These are phyloP conservation scores for Colletotrichum theobromicola DNA, from an alignment of 2,329 filamentous ascomycete genomes.

Conservation along the genomic window DNA sequence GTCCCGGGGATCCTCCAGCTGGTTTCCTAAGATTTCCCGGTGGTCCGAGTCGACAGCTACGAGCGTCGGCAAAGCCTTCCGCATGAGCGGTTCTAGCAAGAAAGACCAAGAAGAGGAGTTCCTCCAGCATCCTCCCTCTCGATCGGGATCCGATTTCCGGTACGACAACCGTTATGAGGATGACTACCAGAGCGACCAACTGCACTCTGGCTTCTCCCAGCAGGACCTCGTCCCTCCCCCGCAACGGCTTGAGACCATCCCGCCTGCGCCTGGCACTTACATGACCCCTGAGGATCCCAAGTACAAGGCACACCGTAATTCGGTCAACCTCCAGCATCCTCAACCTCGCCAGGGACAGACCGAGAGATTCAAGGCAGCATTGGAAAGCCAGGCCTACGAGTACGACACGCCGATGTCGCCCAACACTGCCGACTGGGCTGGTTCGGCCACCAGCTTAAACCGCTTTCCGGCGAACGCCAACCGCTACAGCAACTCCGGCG, in stretches of 20 bases:
- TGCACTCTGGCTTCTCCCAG: constrained; percentile 62
- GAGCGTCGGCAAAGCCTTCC: constrained; percentile 80
- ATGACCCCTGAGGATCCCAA: constrained; percentile 73
- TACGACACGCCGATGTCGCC: constrained; percentile 68
- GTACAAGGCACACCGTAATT: constrained; percentile 83
- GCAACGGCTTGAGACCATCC: constrained; percentile 20
- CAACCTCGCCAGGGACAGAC: constrained; percentile 78
- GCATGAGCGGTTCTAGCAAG: constrained; percentile 64
- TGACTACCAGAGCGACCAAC: constrained; percentile 65
- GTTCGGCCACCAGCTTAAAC: constrained; percentile 64
- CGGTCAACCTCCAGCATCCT: constrained; percentile 79
- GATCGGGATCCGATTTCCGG: constrained; percentile 77
- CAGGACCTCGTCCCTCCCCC: constrained; percentile 44
- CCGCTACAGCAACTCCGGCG: constrained; percentile 47
- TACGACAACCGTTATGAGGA: constrained; percentile 66
- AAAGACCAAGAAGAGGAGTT: constrained; percentile 67
- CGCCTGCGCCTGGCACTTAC: constrained; percentile 54
- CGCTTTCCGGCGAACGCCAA: constrained; percentile 53
- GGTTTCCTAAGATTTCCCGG: constrained; percentile 90
- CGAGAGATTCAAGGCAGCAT: constrained; percentile 73
- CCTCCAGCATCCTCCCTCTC: constrained; percentile 66
- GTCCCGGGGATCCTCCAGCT: constrained; percentile 77
- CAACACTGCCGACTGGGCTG: constrained; percentile 65
- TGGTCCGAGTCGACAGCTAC: constrained; percentile 98
- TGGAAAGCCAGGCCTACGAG: constrained; percentile 75